A percentile compares a stretch with the other conserved stretches of the same genome.
Evolutionary conservation across 441 rosid genomes (phyloP).

Genomic region (Manihot esculenta): DNA sequence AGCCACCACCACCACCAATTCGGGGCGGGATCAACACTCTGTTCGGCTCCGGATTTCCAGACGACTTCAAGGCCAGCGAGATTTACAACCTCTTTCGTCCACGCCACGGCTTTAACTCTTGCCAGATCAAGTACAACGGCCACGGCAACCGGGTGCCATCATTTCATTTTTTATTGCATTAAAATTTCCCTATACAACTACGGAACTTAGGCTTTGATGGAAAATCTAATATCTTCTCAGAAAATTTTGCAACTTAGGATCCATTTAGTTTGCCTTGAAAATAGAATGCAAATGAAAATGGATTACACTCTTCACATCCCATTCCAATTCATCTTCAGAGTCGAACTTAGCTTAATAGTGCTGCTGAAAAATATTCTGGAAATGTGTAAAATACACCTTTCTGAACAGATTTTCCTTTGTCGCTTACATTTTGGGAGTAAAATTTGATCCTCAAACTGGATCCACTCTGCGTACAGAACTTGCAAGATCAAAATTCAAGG

Average conservation of each 20-base stretch:
- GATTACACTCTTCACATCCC: too few relatives aligned
- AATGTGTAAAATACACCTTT: neutral
- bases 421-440: slow-evolving; percentile 54
- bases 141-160: too few relatives aligned
- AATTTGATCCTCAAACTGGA: slow-evolving; percentile 83
- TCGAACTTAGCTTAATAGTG: too few relatives aligned
- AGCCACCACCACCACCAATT: slow-evolving; percentile 16
- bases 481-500: slow-evolving; percentile 83
- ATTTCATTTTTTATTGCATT: too few relatives aligned
- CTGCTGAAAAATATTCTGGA: neutral
- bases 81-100: slow-evolving; percentile 84
- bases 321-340: too few relatives aligned
- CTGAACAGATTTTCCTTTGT: slow-evolving; percentile 15
- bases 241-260: too few relatives aligned
- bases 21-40: slow-evolving; percentile 59
- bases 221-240: too few relatives aligned
- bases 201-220: too few relatives aligned
- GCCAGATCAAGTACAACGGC: too few relatives aligned
- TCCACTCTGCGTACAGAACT: slow-evolving; percentile 66
- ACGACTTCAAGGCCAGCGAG: slow-evolving; percentile 81
- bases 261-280: slow-evolving; percentile 13
- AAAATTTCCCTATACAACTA: too few relatives aligned
- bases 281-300: too few relatives aligned
- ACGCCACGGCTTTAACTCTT: slow-evolving; percentile 63
- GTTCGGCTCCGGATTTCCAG: slow-evolving; percentile 77